Percentiles rank a stretch among this genome's conserved stretches.
Evolutionary conservation across 768 basidiomycete species (phyloP).

Genomic region (Psilocybe cyanescens): DNA sequence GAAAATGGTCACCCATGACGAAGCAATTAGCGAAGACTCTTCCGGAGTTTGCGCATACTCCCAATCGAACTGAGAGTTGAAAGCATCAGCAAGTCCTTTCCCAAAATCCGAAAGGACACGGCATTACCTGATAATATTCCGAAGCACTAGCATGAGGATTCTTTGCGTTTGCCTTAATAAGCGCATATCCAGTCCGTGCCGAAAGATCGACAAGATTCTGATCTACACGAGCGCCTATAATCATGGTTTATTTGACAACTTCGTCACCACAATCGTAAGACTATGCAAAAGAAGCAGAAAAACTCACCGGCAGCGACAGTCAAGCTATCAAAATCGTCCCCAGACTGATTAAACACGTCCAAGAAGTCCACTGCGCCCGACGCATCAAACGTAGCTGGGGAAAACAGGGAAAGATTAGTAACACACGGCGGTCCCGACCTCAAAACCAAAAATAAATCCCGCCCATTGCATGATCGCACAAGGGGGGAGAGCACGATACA

Average conservation of each 20-base stretch:
- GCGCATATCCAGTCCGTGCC: conserved; percentile 54
- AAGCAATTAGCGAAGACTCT: conserved; percentile 65
- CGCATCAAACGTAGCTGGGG: conserved; percentile 56
- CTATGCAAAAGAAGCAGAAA: background rate
- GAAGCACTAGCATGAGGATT: conserved; percentile 51
- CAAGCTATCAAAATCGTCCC: conserved; percentile 42
- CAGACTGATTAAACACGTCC: conserved; percentile 44
- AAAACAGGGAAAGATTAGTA: background rate
- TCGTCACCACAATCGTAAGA: background rate
- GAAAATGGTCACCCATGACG: conserved; percentile 52
- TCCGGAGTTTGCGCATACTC: conserved; percentile 66
- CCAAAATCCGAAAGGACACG: background rate
- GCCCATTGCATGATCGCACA: background rate
- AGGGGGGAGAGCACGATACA: background rate
- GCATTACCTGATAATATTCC: conserved; percentile 57
- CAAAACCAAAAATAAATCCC: background rate
- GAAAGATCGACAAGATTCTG: conserved; percentile 56
- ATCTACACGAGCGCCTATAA: conserved; percentile 46
- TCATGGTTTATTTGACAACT: too few relatives aligned
- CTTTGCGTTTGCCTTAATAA: conserved; percentile 49
- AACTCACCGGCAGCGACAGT: conserved; percentile 49
- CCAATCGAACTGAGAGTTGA: conserved; percentile 38
- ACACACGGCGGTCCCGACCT: too few relatives aligned
- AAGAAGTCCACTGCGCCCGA: conserved; percentile 52
- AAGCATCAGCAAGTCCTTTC: background rate